Evolutionary conservation across 2,329 filamentous ascomycete species (phyloP).

Genomic region (Talaromyces sp.): DNA sequence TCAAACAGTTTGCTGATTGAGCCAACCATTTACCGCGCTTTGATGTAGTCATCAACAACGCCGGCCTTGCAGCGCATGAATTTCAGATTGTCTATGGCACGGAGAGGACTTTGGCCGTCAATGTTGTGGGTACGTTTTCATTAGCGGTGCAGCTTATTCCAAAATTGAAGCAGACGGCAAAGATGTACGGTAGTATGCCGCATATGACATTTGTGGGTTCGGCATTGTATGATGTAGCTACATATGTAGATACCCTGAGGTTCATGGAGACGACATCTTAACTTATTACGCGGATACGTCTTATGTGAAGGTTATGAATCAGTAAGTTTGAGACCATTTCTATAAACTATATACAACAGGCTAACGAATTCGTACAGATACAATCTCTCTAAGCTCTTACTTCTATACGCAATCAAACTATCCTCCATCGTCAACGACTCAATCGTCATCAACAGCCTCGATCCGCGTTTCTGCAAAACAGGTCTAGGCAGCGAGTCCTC

Average conservation of each 20-base stretch:
- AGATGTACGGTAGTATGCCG: background rate
- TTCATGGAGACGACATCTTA: background rate
- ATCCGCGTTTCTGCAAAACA: background rate
- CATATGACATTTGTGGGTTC: conserved; percentile 17
- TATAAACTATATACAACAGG: background rate
- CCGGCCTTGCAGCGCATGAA: conserved; percentile 15
- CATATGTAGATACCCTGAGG: conserved; percentile 12
- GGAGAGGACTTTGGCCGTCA: conserved; percentile 9
- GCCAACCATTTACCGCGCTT: conserved; percentile 23
- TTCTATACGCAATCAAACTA: background rate
- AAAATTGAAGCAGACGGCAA: conserved; percentile 12
- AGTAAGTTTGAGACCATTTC: background rate
- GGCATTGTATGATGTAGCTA: conserved; percentile 15
- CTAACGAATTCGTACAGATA: background rate
- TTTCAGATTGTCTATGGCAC: conserved; percentile 7
- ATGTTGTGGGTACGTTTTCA: conserved; percentile 3
- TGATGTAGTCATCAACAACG: conserved; percentile 27
- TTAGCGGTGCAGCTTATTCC: conserved; percentile 2
- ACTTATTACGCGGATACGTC: background rate
- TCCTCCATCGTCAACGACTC: background rate
- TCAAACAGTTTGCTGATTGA: conserved; percentile 24
- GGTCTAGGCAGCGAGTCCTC: background rate
- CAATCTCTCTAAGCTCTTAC: background rate
- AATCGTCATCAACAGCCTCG: background rate
- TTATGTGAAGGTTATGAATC: background rate